These are phyloP conservation scores for Piper betle DNA, from an alignment of 164 flowering plant species.

Conservation along the genomic window DNA sequence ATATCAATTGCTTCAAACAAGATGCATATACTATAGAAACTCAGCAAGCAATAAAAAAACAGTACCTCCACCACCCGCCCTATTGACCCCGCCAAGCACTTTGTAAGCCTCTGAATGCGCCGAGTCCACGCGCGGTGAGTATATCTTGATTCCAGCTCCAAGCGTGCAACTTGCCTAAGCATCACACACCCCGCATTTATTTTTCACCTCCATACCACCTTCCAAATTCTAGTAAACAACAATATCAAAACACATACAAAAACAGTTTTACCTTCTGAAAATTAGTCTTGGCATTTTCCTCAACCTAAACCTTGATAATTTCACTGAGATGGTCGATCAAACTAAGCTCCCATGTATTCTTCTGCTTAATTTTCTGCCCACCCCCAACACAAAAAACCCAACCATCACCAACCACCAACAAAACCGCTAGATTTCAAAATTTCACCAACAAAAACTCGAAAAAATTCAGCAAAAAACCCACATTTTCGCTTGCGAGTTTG, in stretches of 20 bases:
- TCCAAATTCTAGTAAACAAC: too few relatives aligned
- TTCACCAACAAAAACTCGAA: not conserved
- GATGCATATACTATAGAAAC: not conserved
- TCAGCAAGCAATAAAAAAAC: not conserved
- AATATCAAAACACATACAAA: not conserved
- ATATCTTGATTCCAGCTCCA: constrained; percentile 96
- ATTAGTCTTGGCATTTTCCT: constrained; percentile 69
- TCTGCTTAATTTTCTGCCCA: constrained; percentile 87
- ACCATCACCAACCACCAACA: not conserved
- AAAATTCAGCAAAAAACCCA: constrained; percentile 11
- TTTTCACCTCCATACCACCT: too few relatives aligned
- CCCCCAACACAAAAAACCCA: not conserved
- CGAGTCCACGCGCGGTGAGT: constrained; percentile 86
- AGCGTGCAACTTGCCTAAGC: constrained; percentile 93
- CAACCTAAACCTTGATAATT: constrained; percentile 67
- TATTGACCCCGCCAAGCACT: constrained; percentile 92
- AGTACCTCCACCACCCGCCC: constrained; percentile 67
- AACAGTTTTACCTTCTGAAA: constrained; percentile 61
- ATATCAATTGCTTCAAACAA: too few relatives aligned
- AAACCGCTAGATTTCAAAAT: not conserved
- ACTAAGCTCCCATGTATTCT: constrained; percentile 89
- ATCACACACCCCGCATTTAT: too few relatives aligned
- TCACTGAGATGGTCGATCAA: constrained; percentile 82
- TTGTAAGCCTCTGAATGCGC: constrained; percentile 95
- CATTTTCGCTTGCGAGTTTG: constrained; percentile 95